Evolutionary conservation across 441 rosid genomes (phyloP), one percentile per base, ranked within the genome.

Genomic region (Viola pubescens): DNA sequence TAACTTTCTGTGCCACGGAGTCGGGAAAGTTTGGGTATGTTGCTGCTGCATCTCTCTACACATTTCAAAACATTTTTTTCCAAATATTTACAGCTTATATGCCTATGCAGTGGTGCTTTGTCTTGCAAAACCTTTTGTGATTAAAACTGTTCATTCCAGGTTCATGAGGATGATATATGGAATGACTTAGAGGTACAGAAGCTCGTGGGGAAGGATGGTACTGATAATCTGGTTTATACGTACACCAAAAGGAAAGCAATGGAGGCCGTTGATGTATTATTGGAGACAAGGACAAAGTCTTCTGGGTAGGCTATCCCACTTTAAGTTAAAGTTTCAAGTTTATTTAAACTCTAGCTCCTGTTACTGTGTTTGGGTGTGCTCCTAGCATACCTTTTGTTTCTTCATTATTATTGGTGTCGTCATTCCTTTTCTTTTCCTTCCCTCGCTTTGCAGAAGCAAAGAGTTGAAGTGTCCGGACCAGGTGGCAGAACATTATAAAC

Each of bases 381-480:
- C 51, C 61, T 59, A 43, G 52, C 5, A 19, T 47, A 11, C 8
- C 5, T 38, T 62, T 37, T 7, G 7, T 7, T 44, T 5, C 65
- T 52, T 53, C 34, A 26, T 26, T 26, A 26, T 26, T 14, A 54
- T 45, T 26, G 64, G 53, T 58, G 1, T 5, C 10, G 1, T 5
- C 10, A 4, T 7, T 14, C 34, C 34, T 5, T 38, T 12, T 54
- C 6, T 55, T 19, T 47, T 40, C 5, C 19, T 13, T 47, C 11
- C 12, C 12, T 7, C 12, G 61, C 45, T 43, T 16, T 52, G 41
- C 64, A 89, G 98, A 79, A 76, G 56, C 47, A 77, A 70, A 52
- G 97, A 87, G 73, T 73, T 87, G 68, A 92, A 84, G 74, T 92
- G 95, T 70, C 91, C 95, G 40, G 87, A 89, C 56, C 60, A 59